These are phyloP conservation scores for Cutaneotrichosporon daszewskae DNA, from an alignment of 1,284 basidiomycete genomes.

Conservation along the genomic window DNA sequence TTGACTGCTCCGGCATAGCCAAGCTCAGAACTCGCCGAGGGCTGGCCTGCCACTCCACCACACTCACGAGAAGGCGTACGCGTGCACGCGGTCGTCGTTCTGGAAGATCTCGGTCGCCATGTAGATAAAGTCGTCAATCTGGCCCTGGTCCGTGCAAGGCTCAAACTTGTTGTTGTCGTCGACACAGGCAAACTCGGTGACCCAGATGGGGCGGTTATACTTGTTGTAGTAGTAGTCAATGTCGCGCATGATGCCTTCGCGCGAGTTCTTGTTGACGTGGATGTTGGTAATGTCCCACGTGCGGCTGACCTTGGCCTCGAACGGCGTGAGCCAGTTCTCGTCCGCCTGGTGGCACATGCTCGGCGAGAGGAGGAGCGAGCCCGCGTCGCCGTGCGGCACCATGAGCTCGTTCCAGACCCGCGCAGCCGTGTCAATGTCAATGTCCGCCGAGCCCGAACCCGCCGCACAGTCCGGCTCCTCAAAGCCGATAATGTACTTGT, in stretches of 20 bases:
- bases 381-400: conserved; percentile 31
- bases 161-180: conserved; percentile 30
- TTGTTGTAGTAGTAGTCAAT: conserved; percentile 44
- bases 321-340: conserved; percentile 25
- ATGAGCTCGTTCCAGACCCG: conserved; percentile 39
- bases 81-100: conserved; percentile 35
- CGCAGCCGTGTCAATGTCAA: conserved; percentile 21
- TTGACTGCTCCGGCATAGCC: too few relatives aligned
- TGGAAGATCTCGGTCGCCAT: conserved; percentile 43
- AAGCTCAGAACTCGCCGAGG: too few relatives aligned
- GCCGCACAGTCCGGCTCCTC: conserved; percentile 46
- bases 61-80: conserved; percentile 26
- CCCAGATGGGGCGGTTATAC: conserved; percentile 46
- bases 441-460: conserved; percentile 15
- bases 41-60: too few relatives aligned
- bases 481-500: conserved; percentile 31
- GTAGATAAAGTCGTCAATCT: conserved; percentile 22
- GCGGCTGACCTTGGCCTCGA: conserved; percentile 23
- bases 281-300: conserved; percentile 11
- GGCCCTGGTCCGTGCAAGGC: conserved; percentile 13
- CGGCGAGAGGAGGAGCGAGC: conserved; percentile 26
- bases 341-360: conserved; percentile 27
- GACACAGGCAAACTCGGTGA: conserved; percentile 47
- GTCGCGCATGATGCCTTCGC: too few relatives aligned
- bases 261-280: conserved; percentile 46